Evolutionary conservation across 352 stramenopile genomes (phyloP), one percentile per base, ranked within the genome.

Genomic region (Globisporangium cederbergense): DNA sequence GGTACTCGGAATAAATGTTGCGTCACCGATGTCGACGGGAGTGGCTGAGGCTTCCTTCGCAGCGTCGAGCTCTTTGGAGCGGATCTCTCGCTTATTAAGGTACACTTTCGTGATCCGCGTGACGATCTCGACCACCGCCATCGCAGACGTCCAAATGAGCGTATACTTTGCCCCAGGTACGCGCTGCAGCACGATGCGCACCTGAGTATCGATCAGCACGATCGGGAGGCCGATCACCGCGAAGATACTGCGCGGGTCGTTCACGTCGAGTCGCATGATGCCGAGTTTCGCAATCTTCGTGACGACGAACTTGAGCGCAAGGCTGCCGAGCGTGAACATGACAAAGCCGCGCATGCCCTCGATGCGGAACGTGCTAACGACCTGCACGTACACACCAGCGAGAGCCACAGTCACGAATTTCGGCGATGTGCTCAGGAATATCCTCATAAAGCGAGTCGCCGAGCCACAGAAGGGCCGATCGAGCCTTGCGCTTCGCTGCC

Each of bases 161-260:
- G 71, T 71, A 18, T 75, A 60, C 4, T 57, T 43, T 10, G 60
- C 63, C 30, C 70, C 74, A 30, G 66, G 49, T 8, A 63, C 64
- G 8, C 68, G 66, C 14, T 76, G 58, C 47, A 83, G 43, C 16
- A 73, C 56, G 4, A 83, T 70, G 52, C 73, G 69, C 6, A 74
- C 52, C 60, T 83, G 73, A 6, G 73, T 81, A 61, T 81, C 72
- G 45, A 83, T 79, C 36, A 83, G 42, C 16, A 81, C 71, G 5
- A 71, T 81, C 14, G 76, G 73, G 0, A 81, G 34, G 1, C 47
- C 73, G 6, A 81, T 65, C 2, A 68, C 45, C 18, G 78, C 66
- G 43, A 70, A 76, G 65, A 81, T 78, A 22, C 69, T 74, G 14
- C 71, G 73, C 5, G 69, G 74, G 36, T 74, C 71, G 2, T 71